Evolutionary conservation across 306 rosid genomes (phyloP).

Genomic region (Corylus americana): DNA sequence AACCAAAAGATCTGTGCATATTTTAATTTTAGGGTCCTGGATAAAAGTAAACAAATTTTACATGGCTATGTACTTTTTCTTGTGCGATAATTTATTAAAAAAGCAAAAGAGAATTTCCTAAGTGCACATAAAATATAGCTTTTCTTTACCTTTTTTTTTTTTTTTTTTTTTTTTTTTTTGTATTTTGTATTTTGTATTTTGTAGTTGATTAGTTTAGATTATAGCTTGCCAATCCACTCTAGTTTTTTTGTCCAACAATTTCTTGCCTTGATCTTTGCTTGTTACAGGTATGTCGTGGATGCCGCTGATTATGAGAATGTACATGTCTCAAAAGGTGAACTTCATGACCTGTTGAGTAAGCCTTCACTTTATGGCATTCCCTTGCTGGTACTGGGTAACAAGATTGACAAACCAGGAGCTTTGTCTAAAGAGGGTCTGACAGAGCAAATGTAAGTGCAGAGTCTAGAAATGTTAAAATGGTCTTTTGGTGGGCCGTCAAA

Average conservation of each 20-base stretch:
- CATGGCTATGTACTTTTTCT: not conserved
- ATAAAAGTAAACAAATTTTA: too few species aligned
- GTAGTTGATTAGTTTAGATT: not conserved
- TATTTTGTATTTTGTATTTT: not conserved
- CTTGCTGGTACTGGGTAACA: slow-evolving; percentile 59
- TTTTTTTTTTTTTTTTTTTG: too few species aligned
- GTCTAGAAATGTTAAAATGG: not conserved
- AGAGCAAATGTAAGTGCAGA: slow-evolving; percentile 58
- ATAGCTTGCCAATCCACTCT: not conserved
- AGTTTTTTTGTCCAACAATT: slow-evolving; percentile 2
- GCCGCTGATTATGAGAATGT: slow-evolving; percentile 61
- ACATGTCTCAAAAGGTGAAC: slow-evolving; percentile 55
- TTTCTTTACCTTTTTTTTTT: not conserved
- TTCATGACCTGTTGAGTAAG: slow-evolving; percentile 66
- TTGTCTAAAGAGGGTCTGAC: slow-evolving; percentile 50
- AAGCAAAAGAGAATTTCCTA: not conserved
- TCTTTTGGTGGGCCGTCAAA: not conserved
- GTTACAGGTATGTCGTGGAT: slow-evolving; percentile 67
- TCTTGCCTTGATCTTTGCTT: slow-evolving; percentile 1
- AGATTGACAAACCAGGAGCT: slow-evolving; percentile 63
- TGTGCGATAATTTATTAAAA: not conserved
- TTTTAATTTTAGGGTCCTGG: too few species aligned
- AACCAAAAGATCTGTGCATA: too few species aligned
- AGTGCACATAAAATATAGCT: too few species aligned
- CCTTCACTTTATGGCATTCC: slow-evolving; percentile 61